Base-by-base conservation (phyloP, 192 early-diverging fungal species). In the Gorgonomyces haynaldii region DNA sequence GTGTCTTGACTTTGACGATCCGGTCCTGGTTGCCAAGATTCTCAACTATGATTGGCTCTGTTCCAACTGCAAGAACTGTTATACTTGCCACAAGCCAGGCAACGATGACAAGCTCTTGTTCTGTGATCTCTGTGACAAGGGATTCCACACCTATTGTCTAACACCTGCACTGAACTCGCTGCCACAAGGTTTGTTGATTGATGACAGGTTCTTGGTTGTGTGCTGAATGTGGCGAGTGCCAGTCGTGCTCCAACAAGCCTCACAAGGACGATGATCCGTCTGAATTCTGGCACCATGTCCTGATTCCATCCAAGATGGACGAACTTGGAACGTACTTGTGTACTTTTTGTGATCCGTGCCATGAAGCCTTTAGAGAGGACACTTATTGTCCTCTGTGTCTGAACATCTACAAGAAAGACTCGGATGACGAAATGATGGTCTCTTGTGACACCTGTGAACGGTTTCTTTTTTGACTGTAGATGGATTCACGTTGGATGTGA, bases 401-500 rank as follows among this genome's bases (percentile, higher is more conserved):
- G 50, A 37, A 61, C 37, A 56, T 67, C n/a, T 74, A 64, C 23
- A 37, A 40, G 7, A 52, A 60, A 36, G 67, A 74, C 30, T n/a
- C 37, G 12, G 71, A 66, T 27, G 71, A 69, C 22, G 32, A 56
- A 2, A 52, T 58, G 8, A 74, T 74, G 71, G 71, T 58, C 15
- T 69, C 62, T 50, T 74, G 71, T 53, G 71, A 69, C 38, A 31
- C 32, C 1, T 72, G 70, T 53, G 70, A 67, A 37, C 32, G 69
- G 69, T 70, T 37, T 12, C 47, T 51, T 32, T 35, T 34, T 23
- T 38, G 13, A 25, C 29, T 26, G 5, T 49, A 67, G 70, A 52
- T 74, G 71, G 71, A 57, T 74, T 24, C 71, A 74, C 42, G 66
- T 65, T 6, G 65, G 59, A n/a, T 74, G 71, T 49, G 71, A 74